phyloP scores from a whole-genome alignment of 805 yeast species.

The Kodamaea restingae region DNA sequence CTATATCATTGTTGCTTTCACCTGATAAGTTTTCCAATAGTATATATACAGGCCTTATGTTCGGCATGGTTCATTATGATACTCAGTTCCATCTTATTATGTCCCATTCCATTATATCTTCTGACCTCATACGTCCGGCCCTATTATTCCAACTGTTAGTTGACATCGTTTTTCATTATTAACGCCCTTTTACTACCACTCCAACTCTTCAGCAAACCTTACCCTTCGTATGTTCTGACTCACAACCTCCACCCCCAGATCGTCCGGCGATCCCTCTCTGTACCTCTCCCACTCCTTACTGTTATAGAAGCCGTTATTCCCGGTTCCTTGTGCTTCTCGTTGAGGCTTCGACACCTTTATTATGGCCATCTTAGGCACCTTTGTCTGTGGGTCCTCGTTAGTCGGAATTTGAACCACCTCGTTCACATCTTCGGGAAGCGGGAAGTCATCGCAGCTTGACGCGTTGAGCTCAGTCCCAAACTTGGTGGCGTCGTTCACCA shows the following conservation, averaged over 20 bases:
- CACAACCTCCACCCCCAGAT: conserved; percentile 22
- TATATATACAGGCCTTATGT: too few relatives aligned
- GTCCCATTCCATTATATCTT: too few relatives aligned
- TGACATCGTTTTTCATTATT: too few relatives aligned
- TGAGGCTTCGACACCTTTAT: conserved; percentile 27
- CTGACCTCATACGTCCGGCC: too few relatives aligned
- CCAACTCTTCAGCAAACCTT: conserved; percentile 32
- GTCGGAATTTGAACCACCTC: conserved; percentile 61
- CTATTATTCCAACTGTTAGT: too few relatives aligned
- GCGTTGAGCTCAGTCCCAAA: conserved; percentile 69
- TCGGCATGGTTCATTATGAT: too few relatives aligned
- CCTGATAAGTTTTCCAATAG: too few relatives aligned
- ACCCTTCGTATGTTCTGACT: conserved; percentile 19
- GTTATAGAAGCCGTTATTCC: conserved; percentile 27
- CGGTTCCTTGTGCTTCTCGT: conserved; percentile 11
- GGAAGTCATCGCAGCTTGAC: conserved; percentile 57
- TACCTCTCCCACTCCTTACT: conserved; percentile 25
- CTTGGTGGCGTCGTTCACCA: conserved; percentile 58
- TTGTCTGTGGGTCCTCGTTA: conserved; percentile 20
- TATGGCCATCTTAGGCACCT: conserved; percentile 36
- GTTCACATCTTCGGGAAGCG: conserved; percentile 52
- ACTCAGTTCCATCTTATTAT: too few relatives aligned
- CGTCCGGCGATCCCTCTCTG: conserved; percentile 10
- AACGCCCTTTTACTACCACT: too few relatives aligned
- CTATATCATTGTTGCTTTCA: too few relatives aligned